Percentiles rank a stretch among this genome's conserved stretches.
Evolutionary conservation across 1,284 basidiomycete genomes (phyloP).

Genomic region (Apiotrichum mycotoxinovorans): DNA sequence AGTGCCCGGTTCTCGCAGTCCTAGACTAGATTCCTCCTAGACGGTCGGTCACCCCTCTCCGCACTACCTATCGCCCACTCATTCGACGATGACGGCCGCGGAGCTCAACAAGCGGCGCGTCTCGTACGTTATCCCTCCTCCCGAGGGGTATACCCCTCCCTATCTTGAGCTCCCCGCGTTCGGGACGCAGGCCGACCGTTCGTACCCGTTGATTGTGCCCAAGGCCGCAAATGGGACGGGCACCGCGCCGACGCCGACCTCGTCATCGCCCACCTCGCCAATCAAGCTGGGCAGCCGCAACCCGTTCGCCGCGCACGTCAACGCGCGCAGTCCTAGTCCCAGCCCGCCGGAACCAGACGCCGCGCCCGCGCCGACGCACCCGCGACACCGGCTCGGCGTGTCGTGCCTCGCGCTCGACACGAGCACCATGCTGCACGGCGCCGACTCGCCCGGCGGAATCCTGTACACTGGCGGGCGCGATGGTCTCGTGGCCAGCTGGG

Average conservation of each 20-base stretch:
- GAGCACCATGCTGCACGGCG: constrained; percentile 67
- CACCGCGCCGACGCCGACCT: constrained; percentile 17
- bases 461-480: constrained; percentile 91
- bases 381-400: constrained; percentile 81
- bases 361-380: constrained; percentile 52
- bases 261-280: constrained; percentile 14
- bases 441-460: constrained; percentile 73
- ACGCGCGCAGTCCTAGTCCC: neutral
- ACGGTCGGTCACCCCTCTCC: no score
- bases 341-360: constrained; percentile 13
- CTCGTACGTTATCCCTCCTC: constrained; percentile 79
- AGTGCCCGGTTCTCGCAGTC: no score
- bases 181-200: constrained; percentile 56
- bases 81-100: constrained; percentile 17
- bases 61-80: no score
- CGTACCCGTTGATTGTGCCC: constrained; percentile 63
- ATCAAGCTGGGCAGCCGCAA: constrained; percentile 25
- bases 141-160: constrained; percentile 58
- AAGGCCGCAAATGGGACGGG: constrained; percentile 23
- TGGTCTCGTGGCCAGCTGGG: constrained; percentile 87
- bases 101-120: constrained; percentile 56
- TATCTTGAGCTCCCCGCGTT: constrained; percentile 67
- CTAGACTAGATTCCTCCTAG: no score
- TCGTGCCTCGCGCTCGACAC: constrained; percentile 80
- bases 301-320: constrained; percentile 13